Conservation (phyloP, 768 basidiomycete species). For the Boletus sensibilis region DNA sequence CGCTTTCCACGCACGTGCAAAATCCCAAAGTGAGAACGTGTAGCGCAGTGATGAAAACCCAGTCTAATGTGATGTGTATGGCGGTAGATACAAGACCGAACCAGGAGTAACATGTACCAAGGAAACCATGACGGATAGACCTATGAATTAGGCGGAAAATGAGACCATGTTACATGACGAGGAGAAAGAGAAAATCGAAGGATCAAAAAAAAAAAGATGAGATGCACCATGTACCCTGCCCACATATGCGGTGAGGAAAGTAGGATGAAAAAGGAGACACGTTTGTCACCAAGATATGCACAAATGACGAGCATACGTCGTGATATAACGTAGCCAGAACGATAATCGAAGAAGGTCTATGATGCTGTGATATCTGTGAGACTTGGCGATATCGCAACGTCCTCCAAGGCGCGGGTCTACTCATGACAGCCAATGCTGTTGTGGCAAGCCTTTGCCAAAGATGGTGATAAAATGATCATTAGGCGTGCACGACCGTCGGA, state of each 20-base stretch:
- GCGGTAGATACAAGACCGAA: conserved; percentile 8
- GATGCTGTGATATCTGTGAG: not conserved
- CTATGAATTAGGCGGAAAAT: not conserved
- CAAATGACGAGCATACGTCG: not conserved
- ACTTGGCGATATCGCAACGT: not conserved
- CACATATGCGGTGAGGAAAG: not conserved
- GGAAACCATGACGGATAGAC: not conserved
- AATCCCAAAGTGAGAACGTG: not conserved
- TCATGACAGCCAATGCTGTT: not conserved
- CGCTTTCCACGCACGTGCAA: not conserved
- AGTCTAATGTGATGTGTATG: conserved; percentile 13
- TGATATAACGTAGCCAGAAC: not conserved
- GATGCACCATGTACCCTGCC: not conserved
- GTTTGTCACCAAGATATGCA: not conserved
- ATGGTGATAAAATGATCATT: conserved; percentile 3
- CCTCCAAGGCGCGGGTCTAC: not conserved
- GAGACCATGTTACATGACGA: conserved; percentile 12
- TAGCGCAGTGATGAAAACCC: not conserved
- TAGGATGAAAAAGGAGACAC: not conserved
- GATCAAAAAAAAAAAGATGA: not conserved
- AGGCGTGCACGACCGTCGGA: conserved; percentile 25
- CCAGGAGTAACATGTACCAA: conserved; percentile 2
- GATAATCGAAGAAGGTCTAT: not conserved
- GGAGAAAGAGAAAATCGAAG: not conserved
- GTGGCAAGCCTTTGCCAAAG: not conserved